phyloP scores from a whole-genome alignment of 179 eudicot genomes.

The Beta macrorhiza region DNA sequence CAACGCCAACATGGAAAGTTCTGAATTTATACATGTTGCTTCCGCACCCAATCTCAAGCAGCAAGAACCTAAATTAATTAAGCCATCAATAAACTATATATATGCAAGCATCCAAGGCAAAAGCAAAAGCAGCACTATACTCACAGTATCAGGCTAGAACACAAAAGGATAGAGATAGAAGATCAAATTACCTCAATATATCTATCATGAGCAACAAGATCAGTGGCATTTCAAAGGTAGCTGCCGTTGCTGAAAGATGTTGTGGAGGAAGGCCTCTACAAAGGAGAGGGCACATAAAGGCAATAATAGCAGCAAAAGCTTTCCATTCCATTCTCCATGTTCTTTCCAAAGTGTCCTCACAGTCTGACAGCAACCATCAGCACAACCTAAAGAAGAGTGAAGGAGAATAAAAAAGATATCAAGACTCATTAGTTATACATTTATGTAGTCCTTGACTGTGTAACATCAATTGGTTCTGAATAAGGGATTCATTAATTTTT shows the following conservation, averaged over 20 bases:
- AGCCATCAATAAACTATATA: slow-evolving; percentile 19
- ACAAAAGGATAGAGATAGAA: neutral
- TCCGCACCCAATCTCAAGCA: neutral
- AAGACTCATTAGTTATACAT: neutral
- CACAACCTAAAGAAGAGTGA: neutral
- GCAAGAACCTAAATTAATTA: neutral
- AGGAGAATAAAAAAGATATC: neutral
- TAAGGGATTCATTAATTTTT: neutral
- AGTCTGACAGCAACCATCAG: slow-evolving; percentile 9
- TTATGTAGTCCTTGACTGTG: slow-evolving; percentile 6
- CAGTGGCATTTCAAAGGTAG: slow-evolving; percentile 27
- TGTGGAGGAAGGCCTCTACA: slow-evolving; percentile 44
- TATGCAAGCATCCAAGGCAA: slow-evolving; percentile 17
- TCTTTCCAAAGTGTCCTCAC: slow-evolving; percentile 41
- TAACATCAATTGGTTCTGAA: neutral
- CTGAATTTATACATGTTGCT: neutral
- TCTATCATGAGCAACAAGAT: slow-evolving; percentile 34
- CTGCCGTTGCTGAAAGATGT: slow-evolving; percentile 29
- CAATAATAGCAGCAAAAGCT: slow-evolving; percentile 50
- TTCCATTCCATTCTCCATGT: slow-evolving; percentile 38
- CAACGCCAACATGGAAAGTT: slow-evolving; percentile 16
- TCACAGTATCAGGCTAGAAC: neutral
- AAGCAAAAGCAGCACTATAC: neutral
- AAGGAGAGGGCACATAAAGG: slow-evolving; percentile 60
- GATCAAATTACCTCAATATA: neutral